Base-by-base conservation (phyloP, 139 green algal genomes). In the Chlorella sp. region DNA sequence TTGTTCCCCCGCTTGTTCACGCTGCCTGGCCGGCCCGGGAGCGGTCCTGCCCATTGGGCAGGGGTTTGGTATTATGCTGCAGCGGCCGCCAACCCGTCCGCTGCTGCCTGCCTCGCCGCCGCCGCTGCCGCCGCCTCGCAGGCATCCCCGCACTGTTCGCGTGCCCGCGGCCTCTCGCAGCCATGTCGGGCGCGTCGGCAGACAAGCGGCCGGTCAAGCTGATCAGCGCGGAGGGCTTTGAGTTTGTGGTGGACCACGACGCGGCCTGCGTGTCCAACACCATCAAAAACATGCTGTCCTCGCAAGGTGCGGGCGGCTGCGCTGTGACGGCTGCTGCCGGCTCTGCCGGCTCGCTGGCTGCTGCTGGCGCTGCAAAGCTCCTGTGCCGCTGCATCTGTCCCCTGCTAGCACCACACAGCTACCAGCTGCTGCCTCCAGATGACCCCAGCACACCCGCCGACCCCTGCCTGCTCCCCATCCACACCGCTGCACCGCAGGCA, bases 231-330 rank as follows among this genome's bases (percentile, higher is more conserved):
- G 97, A 99, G 77, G 97, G 95, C 2, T 98, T 97, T 84, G 97
- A 99, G 90, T 99, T 99, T 76, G 93, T 99, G 17, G 90, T 99
- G 4, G 95, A 98, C 83, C 95, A 97, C 76, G 92, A 97, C 80
- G 97, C 97, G 8, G 97, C 97, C 44, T 98, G 95, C 82, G 96
- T 99, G 4, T 96, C 90, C 32, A 98, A 98, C 88, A 99, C 97
- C 38, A 97, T 99, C 56, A 95, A 96, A 36, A 98, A 98, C 91
- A 99, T 99, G 97, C 91, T 99, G 1, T 96, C 91, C 85, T 98
- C 95, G 1, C 87, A 95, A 89, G 96, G 95, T 94, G 46, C 32
- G 72, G 16, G 32, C 48, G 13, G 69, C 14, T 34, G 38, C n/a
- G 34, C 24, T 36, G 24, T 22, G 14, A 1, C 60, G 1, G 60